Conservation (phyloP, 2,329 filamentous ascomycete genomes). For the Penicillium sp. region DNA sequence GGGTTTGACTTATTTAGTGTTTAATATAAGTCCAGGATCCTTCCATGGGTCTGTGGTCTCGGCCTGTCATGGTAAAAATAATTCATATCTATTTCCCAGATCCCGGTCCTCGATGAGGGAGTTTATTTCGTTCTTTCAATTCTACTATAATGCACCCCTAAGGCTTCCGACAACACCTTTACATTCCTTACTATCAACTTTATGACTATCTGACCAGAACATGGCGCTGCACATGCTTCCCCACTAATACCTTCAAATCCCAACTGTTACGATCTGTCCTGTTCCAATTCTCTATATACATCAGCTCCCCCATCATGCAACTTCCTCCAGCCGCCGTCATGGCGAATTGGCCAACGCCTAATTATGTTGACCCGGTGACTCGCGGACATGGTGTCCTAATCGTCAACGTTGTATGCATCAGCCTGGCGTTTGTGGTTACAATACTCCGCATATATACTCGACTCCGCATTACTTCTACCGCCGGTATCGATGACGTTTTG, state of each 20-base stretch:
- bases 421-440: constrained; percentile 43
- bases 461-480: constrained; percentile 44
- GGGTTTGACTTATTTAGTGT: background rate
- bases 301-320: constrained; percentile 30
- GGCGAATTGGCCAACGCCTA: constrained; percentile 48
- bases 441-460: constrained; percentile 50
- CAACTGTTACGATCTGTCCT: background rate
- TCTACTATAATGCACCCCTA: background rate
- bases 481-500: constrained; percentile 50
- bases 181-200: background rate
- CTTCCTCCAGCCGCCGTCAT: constrained; percentile 45
- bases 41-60: background rate
- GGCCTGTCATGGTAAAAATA: background rate
- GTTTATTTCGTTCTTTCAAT: background rate
- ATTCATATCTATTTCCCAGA: background rate
- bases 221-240: background rate
- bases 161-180: background rate
- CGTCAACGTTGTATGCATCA: constrained; percentile 42
- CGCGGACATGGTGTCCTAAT: constrained; percentile 47
- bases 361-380: constrained; percentile 48
- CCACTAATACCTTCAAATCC: background rate
- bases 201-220: background rate
- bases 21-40: background rate
- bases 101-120: background rate
- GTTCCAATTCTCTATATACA: background rate